phyloP scores from a whole-genome alignment of 108 stramenopile species.

The Cyclotella sp. region DNA sequence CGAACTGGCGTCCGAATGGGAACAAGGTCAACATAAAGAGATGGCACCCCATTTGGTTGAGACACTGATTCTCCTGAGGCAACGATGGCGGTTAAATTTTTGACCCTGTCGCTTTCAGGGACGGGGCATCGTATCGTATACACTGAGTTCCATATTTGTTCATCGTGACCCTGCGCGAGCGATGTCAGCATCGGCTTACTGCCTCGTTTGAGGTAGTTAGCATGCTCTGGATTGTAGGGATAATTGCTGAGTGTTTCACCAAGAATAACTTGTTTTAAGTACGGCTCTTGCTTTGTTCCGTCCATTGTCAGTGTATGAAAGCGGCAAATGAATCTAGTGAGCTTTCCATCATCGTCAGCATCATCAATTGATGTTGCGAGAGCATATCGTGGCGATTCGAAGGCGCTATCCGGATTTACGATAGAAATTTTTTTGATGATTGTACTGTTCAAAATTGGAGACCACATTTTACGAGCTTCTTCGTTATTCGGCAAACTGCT shows the following conservation, averaged over 20 bases:
- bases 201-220: conserved; percentile 40
- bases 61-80: conserved; percentile 40
- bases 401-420: background rate
- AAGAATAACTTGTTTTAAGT: conserved; percentile 34
- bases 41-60: conserved; percentile 27
- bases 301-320: conserved; percentile 35
- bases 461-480: conserved; percentile 9
- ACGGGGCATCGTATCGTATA: conserved; percentile 40
- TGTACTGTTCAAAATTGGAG: background rate
- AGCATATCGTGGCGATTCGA: conserved; percentile 28
- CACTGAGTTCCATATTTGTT: conserved; percentile 52
- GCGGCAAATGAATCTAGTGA: conserved; percentile 50
- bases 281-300: background rate
- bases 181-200: conserved; percentile 44
- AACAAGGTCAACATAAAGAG: conserved; percentile 62
- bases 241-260: conserved; percentile 51
- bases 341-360: conserved; percentile 42
- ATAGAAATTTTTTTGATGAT: background rate
- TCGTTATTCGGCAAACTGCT: background rate
- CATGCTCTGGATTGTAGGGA: conserved; percentile 48
- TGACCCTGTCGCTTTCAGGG: conserved; percentile 11
- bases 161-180: conserved; percentile 30
- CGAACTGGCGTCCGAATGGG: conserved; percentile 71
- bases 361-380: conserved; percentile 50
- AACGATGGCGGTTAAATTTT: conserved; percentile 5